A percentile compares a stretch with the other conserved stretches of the same genome.
phyloP scores from a whole-genome alignment of 2,329 filamentous ascomycete genomes.

The Exserohilum turcica region DNA sequence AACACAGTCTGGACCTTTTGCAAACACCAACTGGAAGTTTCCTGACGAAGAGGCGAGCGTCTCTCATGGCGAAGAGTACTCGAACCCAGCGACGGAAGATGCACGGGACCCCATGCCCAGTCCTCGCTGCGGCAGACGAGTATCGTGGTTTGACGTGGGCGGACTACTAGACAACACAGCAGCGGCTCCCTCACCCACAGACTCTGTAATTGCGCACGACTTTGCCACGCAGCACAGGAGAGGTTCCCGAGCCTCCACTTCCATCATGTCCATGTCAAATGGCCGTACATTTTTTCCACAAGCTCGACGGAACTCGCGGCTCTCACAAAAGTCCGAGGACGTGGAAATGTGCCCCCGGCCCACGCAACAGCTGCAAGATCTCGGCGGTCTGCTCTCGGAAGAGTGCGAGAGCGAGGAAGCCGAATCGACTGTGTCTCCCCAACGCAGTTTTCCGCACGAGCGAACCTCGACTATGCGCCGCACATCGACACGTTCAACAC shows the following conservation, averaged over 20 bases:
- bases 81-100: constrained; percentile 26
- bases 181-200: constrained; percentile 38
- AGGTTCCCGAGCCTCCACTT: constrained; percentile 40
- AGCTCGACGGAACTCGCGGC: constrained; percentile 38
- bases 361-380: constrained; percentile 33
- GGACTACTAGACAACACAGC: constrained; percentile 66
- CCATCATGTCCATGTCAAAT: constrained; percentile 24
- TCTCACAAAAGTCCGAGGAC: constrained; percentile 44
- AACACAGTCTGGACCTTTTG: constrained; percentile 30
- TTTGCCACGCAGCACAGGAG: constrained; percentile 46
- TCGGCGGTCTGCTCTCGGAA: constrained; percentile 32
- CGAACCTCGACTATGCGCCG: constrained; percentile 20
- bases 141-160: constrained; percentile 86
- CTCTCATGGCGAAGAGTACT: constrained; percentile 29
- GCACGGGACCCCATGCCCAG: constrained; percentile 46
- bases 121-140: constrained; percentile 53
- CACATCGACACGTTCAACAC: constrained; percentile 30
- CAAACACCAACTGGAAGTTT: constrained; percentile 44
- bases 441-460: constrained; percentile 22
- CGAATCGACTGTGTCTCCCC: constrained; percentile 17
- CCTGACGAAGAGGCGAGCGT: constrained; percentile 26
- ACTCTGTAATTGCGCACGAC: constrained; percentile 49
- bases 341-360: constrained; percentile 34
- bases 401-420: constrained; percentile 28
- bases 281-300: constrained; percentile 32